Evolutionary conservation across 1,284 basidiomycete genomes (phyloP), one percentile per base, ranked within the genome.

Genomic region (Psilocybe mexicana): DNA sequence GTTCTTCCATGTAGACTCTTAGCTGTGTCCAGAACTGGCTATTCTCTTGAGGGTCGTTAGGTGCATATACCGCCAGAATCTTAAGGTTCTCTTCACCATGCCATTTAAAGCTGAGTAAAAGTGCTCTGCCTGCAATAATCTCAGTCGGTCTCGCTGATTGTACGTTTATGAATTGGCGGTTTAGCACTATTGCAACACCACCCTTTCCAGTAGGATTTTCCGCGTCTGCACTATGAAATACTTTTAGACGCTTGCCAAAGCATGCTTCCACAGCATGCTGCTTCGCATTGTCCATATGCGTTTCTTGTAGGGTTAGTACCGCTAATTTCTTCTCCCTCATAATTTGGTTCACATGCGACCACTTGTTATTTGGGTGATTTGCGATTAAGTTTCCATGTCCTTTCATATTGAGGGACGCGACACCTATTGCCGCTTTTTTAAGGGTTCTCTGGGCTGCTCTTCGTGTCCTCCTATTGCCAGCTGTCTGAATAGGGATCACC

Each of bases 131-230:
- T 0, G 70, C 67, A 0, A 74, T 51, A 1, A 78, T 59, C 7
- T 57, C 66, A 6, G 7, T 47, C 0, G 46, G 45, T 18, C 7
- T 56, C 0, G 64, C 44, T 0, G 62, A 49, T 0, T 61, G 46
- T 0, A 62, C 52, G 2, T 65, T 59, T 0, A 62, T 64, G 0
- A 72, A 36, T 0, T 67, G 46, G 51, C 67, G 69, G 48, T 78
- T 79, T 0, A 80, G 50, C 0, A 76, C 67, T 6, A 76, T 57
- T 0, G 76, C 74, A 0, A 78, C 69, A 0, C 76, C 74, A 6
- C 4, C 5, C 35, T 61, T 67, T 0, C 62, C 57, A 18, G 60
- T 69, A 0, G 67, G 64, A 0, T 62, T 55, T 0, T 52, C 50
- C 6, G 63, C 59, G 46, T 71, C 57, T 3, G 10, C 23, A 0